Evolutionary conservation across 192 early-diverging fungal species (phyloP).

Genomic region (Bifiguratus adelaidae): DNA sequence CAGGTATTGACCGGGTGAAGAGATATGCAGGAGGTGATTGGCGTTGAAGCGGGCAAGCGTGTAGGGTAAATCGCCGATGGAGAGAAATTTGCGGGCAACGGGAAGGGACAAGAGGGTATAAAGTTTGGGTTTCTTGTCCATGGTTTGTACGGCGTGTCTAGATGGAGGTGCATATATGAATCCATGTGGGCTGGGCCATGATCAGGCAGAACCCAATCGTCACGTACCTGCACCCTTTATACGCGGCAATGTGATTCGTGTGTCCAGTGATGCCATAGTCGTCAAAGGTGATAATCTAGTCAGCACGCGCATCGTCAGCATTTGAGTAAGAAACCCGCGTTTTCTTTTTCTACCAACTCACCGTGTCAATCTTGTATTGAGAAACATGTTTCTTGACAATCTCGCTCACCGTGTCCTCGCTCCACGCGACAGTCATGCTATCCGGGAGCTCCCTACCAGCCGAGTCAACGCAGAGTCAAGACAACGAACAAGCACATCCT

Average conservation of each 20-base stretch:
- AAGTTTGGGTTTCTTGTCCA: constrained; percentile 29
- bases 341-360: constrained; percentile 7
- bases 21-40: constrained; percentile 37
- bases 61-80: constrained; percentile 32
- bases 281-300: constrained; percentile 86
- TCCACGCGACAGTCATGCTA: constrained; percentile 54
- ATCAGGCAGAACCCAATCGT: not conserved
- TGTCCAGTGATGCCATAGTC: constrained; percentile 81
- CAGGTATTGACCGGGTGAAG: constrained; percentile 41
- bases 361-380: constrained; percentile 52
- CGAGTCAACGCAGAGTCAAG: constrained; percentile 1
- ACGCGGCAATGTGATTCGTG: constrained; percentile 76
- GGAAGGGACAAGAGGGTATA: constrained; percentile 47
- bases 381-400: constrained; percentile 46
- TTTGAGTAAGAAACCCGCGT: not conserved
- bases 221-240: constrained; percentile 52
- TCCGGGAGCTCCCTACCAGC: constrained; percentile 51
- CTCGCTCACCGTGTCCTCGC: constrained; percentile 40
- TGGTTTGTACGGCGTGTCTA: constrained; percentile 19
- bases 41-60: not conserved
- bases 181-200: not conserved
- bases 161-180: not conserved
- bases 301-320: not conserved
- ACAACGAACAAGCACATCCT: constrained; percentile 7
- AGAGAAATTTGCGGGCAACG: constrained; percentile 44